phyloP scores from a whole-genome alignment of 129 eudicot species.

The Ambrosia artemisiifolia region DNA sequence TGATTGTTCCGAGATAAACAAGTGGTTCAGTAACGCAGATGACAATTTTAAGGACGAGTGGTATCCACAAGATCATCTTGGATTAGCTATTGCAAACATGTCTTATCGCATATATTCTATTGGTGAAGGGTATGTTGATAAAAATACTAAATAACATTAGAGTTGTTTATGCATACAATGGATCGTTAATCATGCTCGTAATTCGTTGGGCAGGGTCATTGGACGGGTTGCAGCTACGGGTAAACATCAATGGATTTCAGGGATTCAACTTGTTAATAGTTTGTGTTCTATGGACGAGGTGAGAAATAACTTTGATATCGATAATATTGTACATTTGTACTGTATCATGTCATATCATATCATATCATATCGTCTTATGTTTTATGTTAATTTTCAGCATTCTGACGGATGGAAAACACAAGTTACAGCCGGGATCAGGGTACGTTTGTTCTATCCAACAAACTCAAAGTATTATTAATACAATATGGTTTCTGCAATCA shows the following conservation, averaged over 20 bases:
- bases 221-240: constrained; percentile 81
- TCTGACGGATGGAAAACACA: constrained; percentile 68
- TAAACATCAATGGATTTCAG: constrained; percentile 71
- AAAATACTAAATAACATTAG: neutral
- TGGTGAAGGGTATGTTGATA: constrained; percentile 79
- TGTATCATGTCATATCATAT: too few relatives aligned
- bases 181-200: constrained; percentile 1
- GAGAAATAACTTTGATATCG: constrained; percentile 10
- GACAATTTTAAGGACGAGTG: constrained; percentile 35
- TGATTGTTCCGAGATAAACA: constrained; percentile 35
- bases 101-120: constrained; percentile 69
- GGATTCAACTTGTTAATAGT: constrained; percentile 37
- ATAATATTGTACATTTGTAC: neutral
- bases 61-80: constrained; percentile 52
- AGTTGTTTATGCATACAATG: neutral
- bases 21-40: constrained; percentile 28
- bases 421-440: constrained; percentile 79
- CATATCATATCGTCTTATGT: neutral
- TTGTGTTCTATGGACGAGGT: constrained; percentile 59
- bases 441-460: constrained; percentile 21
- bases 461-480: neutral
- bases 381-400: constrained; percentile 42
- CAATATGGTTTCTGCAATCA: neutral
- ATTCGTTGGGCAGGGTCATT: constrained; percentile 49
- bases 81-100: constrained; percentile 82